Conservation (phyloP, 306 rosid genomes). For the Coriaria nepalensis region DNA sequence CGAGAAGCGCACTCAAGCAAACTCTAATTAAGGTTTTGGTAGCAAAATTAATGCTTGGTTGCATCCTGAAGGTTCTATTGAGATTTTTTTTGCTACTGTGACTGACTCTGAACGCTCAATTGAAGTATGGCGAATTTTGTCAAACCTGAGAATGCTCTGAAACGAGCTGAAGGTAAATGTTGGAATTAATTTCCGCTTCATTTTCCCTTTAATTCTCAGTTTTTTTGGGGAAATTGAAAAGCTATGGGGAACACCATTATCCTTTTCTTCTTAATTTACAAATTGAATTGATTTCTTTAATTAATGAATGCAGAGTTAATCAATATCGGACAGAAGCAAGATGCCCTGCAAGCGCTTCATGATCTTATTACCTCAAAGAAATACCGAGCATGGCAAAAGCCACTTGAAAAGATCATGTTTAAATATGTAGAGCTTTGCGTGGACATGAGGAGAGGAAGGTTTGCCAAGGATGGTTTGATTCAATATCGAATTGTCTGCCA, state of each 20-base stretch:
- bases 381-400: constrained; percentile 94
- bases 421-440: constrained; percentile 94
- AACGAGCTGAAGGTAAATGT: constrained; percentile 45
- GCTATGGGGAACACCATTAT: not conserved
- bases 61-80: too few relatives aligned
- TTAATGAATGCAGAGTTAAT: constrained; percentile 49
- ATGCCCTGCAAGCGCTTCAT: constrained; percentile 83
- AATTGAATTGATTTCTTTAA: not conserved
- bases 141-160: constrained; percentile 52
- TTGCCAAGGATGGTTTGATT: constrained; percentile 92
- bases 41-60: too few relatives aligned
- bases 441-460: constrained; percentile 76
- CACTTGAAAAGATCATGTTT: constrained; percentile 82
- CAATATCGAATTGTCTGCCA: constrained; percentile 94
- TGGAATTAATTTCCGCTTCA: not conserved
- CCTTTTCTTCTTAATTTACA: not conserved
- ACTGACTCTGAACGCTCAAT: constrained; percentile 3
- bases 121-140: constrained; percentile 32
- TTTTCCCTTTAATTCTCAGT: not conserved
- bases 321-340: constrained; percentile 93
- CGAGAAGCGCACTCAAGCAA: too few relatives aligned
- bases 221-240: not conserved
- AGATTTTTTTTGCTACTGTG: too few relatives aligned
- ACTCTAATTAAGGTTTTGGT: too few relatives aligned
- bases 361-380: constrained; percentile 84